These are phyloP conservation scores for Chalciporus pseudorubinellus DNA, from an alignment of 768 basidiomycete species.

Conservation along the genomic window DNA sequence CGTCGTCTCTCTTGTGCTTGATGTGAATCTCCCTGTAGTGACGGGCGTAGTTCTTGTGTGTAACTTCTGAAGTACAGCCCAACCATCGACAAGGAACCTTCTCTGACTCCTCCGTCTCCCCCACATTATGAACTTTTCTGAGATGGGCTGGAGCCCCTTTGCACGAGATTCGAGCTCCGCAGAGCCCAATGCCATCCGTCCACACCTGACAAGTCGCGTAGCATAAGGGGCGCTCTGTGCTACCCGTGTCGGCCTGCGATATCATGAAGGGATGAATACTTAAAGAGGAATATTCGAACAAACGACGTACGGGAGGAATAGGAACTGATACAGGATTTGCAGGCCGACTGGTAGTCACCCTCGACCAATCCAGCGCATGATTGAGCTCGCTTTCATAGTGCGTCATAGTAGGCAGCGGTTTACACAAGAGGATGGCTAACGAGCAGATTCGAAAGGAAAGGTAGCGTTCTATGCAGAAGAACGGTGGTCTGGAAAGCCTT, in stretches of 20 bases:
- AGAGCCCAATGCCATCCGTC: not conserved
- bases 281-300: too few species aligned
- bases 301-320: too few species aligned
- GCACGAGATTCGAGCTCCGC: not conserved
- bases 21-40: slow-evolving; percentile 1
- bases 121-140: slow-evolving; percentile 1
- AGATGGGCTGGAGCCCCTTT: not conserved
- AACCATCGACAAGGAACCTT: not conserved
- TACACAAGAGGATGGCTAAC: not conserved
- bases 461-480: not conserved
- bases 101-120: accelerated
- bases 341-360: not conserved
- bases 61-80: accelerated
- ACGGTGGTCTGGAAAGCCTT: not conserved
- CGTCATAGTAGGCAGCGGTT: not conserved
- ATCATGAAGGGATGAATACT: too few species aligned
- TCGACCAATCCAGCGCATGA: not conserved
- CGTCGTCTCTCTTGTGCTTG: too few species aligned
- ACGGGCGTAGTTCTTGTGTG: slow-evolving; percentile 2
- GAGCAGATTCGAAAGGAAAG: not conserved
- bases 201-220: not conserved
- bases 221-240: not conserved
- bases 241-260: too few species aligned
- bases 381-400: not conserved
- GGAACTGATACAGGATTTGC: too few species aligned